Evolutionary conservation across 1,139 yeast species (phyloP).

Genomic region (Debaryomycetaceae sp.): DNA sequence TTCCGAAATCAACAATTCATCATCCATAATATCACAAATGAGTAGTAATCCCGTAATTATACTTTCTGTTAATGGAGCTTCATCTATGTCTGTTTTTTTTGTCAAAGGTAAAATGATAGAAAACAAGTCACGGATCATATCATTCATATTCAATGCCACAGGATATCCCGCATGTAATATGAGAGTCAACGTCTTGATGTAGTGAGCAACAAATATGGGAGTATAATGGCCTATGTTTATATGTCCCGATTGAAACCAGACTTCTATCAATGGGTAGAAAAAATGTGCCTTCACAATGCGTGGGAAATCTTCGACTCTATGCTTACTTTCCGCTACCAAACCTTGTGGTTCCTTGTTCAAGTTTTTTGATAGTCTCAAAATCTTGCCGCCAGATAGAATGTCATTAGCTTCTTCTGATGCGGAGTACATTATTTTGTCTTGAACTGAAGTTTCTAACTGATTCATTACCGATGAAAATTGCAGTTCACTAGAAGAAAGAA

Average conservation of each 20-base stretch:
- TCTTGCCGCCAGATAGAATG: slow-evolving; percentile 42
- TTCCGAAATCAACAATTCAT: slow-evolving; percentile 25
- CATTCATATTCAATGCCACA: slow-evolving; percentile 43
- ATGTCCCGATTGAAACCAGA: slow-evolving; percentile 48
- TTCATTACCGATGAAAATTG: neutral
- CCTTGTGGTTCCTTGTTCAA: slow-evolving; percentile 4
- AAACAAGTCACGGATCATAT: slow-evolving; percentile 56
- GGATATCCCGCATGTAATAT: slow-evolving; percentile 60
- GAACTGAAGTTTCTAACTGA: slow-evolving; percentile 9
- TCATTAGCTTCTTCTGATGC: slow-evolving; percentile 41
- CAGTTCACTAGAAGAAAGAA: slow-evolving; percentile 8
- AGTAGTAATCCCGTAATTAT: slow-evolving; percentile 44
- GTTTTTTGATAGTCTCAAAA: slow-evolving; percentile 44
- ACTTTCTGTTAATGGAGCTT: slow-evolving; percentile 42
- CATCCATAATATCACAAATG: slow-evolving; percentile 44
- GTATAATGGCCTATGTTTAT: slow-evolving; percentile 55
- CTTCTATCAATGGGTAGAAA: slow-evolving; percentile 53
- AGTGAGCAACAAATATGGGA: slow-evolving; percentile 54
- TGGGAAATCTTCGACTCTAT: slow-evolving; percentile 28
- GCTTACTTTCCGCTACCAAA: slow-evolving; percentile 5
- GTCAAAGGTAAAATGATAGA: slow-evolving; percentile 31
- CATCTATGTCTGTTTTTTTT: slow-evolving; percentile 19
- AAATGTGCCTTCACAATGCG: slow-evolving; percentile 44
- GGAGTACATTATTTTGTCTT: slow-evolving; percentile 32
- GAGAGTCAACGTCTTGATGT: slow-evolving; percentile 53